phyloP scores from a whole-genome alignment of 768 basidiomycete genomes.

The Termitomyces bulborhizus region DNA sequence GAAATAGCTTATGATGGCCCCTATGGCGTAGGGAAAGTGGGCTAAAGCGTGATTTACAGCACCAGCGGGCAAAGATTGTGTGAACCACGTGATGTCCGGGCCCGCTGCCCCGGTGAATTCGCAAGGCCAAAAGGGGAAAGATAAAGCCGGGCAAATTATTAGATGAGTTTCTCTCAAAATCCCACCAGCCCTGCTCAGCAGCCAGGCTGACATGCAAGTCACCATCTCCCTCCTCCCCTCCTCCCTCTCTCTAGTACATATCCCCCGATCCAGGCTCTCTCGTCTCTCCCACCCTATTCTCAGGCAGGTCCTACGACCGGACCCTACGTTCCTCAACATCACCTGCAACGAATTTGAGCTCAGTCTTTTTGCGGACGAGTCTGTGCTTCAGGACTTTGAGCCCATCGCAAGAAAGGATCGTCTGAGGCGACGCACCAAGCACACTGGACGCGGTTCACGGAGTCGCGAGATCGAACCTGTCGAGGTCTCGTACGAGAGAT shows the following conservation, averaged over 20 bases:
- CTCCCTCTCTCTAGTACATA: slow-evolving; percentile 66
- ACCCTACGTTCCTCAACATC: slow-evolving; percentile 64
- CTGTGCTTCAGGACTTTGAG: slow-evolving; percentile 53
- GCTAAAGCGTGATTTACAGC: background rate
- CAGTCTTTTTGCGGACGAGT: slow-evolving; percentile 62
- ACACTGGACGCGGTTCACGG: slow-evolving; percentile 19
- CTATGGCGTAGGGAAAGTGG: slow-evolving; percentile 4
- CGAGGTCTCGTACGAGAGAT: slow-evolving; percentile 67
- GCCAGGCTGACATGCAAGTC: slow-evolving; percentile 26
- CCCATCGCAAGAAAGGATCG: slow-evolving; percentile 53
- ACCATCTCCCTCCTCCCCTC: slow-evolving; percentile 71
- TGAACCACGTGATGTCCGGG: background rate
- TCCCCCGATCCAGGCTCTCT: slow-evolving; percentile 63
- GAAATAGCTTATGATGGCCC: background rate
- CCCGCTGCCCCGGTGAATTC: background rate
- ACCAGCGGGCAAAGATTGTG: background rate
- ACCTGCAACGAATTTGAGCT: slow-evolving; percentile 80
- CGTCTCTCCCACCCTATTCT: slow-evolving; percentile 56
- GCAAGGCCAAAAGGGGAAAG: slow-evolving; percentile 9
- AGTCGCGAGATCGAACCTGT: slow-evolving; percentile 40
- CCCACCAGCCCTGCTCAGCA: background rate
- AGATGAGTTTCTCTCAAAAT: background rate
- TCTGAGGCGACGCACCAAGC: slow-evolving; percentile 34
- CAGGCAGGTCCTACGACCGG: slow-evolving; percentile 61
- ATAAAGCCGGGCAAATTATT: slow-evolving; percentile 3